Conservation (phyloP, 345 rosid species). For the Leavenworthia alabamica region DNA sequence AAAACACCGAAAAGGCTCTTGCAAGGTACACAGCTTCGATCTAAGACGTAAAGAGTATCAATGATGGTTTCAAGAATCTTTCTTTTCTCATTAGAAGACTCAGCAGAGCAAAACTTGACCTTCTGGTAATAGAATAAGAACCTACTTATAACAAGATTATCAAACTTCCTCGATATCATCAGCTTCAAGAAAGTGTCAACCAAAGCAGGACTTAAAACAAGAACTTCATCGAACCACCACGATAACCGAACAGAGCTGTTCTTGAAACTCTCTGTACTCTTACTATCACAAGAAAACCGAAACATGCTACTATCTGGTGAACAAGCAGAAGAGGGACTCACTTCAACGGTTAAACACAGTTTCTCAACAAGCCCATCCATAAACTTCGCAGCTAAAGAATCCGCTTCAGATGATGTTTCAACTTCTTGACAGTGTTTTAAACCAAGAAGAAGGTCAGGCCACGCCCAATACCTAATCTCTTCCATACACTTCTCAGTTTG, state of each 20-base stretch:
- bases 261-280: constrained; percentile 84
- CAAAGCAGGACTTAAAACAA: constrained; percentile 35
- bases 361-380: constrained; percentile 59
- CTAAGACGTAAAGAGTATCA: constrained; percentile 49
- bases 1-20: constrained; percentile 72
- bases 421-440: constrained; percentile 63
- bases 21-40: constrained; percentile 48
- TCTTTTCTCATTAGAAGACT: constrained; percentile 42
- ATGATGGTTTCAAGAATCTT: constrained; percentile 45
- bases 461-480: constrained; percentile 62
- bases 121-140: constrained; percentile 86
- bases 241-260: constrained; percentile 38
- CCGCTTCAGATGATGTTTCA: constrained; percentile 31
- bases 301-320: constrained; percentile 70
- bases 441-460: constrained; percentile 68
- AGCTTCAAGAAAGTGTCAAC: constrained; percentile 41
- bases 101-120: constrained; percentile 41
- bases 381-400: constrained; percentile 41
- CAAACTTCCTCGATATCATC: constrained; percentile 54
- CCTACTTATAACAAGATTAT: constrained; percentile 45
- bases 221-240: constrained; percentile 93
- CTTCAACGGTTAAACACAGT: constrained; percentile 48
- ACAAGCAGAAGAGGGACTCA: constrained; percentile 61
- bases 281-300: constrained; percentile 69
- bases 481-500: constrained; percentile 58